These are phyloP conservation scores for Grifola frondosa DNA, from an alignment of 1,284 basidiomycete genomes.

Conservation along the genomic window DNA sequence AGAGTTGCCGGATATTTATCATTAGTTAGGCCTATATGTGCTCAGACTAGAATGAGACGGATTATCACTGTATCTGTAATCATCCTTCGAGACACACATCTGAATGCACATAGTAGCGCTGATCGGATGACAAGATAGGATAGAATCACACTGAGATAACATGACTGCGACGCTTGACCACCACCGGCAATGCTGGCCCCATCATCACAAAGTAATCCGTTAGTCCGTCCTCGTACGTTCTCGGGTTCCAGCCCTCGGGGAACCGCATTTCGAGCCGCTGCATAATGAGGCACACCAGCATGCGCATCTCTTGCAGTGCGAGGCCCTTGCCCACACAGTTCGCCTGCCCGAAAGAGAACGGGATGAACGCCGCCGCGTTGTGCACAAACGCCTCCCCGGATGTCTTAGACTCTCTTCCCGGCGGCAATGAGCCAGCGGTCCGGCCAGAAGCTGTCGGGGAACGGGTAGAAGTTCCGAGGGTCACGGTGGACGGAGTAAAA, in stretches of 20 bases:
- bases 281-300: conserved; percentile 22
- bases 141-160: no score
- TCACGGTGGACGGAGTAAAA: conserved; percentile 32
- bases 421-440: conserved; percentile 24
- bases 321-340: conserved; percentile 33
- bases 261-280: conserved; percentile 25
- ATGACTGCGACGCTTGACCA: conserved; percentile 8
- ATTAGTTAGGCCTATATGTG: no score
- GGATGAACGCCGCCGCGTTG: conserved; percentile 26
- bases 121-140: no score
- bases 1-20: no score
- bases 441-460: conserved; percentile 9
- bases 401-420: conserved; percentile 6
- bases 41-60: no score
- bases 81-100: no score
- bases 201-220: conserved; percentile 19
- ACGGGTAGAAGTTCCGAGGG: conserved; percentile 28
- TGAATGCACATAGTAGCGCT: no score
- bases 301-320: conserved; percentile 21
- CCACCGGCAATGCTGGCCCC: conserved; percentile 14
- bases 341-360: conserved; percentile 29
- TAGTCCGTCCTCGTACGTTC: conserved; percentile 20
- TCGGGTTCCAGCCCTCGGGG: conserved; percentile 18
- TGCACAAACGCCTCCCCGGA: conserved; percentile 14
- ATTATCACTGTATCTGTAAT: no score